A percentile compares a stretch with the other conserved stretches of the same genome.
These are phyloP conservation scores for Citrus cavaleriei DNA, from an alignment of 345 rosid species.

Conservation along the genomic window DNA sequence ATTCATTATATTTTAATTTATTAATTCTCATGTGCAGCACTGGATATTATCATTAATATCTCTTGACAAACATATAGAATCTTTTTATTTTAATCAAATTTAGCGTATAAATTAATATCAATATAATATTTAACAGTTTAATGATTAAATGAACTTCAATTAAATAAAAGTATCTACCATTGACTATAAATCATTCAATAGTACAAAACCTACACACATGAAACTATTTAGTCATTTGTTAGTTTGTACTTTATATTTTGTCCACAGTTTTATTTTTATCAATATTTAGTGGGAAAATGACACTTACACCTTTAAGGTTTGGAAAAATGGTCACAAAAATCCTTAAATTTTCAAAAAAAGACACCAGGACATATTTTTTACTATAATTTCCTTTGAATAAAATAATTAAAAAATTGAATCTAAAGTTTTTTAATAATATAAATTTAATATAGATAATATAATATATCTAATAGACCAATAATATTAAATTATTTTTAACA, in stretches of 20 bases:
- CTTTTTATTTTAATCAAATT: not conserved
- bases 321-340: fast-evolving
- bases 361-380: no score
- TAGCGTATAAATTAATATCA: not conserved
- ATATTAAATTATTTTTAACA: no score
- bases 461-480: no score
- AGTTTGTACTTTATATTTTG: not conserved
- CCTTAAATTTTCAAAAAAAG: no score
- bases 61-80: not conserved
- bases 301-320: no score
- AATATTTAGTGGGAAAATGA: no score
- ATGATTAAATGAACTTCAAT: not conserved
- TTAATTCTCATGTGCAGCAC: not conserved
- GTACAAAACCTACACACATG: not conserved
- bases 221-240: not conserved
- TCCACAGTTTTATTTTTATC: not conserved
- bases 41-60: not conserved
- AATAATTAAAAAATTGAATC: no score
- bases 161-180: not conserved
- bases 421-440: no score
- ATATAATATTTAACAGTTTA: not conserved
- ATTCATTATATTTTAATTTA: not conserved
- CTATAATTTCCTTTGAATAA: no score
- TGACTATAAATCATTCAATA: not conserved
- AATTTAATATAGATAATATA: no score